Evolutionary conservation across 2,329 filamentous ascomycete species (phyloP).

Genomic region (Lecanosticta acicola): DNA sequence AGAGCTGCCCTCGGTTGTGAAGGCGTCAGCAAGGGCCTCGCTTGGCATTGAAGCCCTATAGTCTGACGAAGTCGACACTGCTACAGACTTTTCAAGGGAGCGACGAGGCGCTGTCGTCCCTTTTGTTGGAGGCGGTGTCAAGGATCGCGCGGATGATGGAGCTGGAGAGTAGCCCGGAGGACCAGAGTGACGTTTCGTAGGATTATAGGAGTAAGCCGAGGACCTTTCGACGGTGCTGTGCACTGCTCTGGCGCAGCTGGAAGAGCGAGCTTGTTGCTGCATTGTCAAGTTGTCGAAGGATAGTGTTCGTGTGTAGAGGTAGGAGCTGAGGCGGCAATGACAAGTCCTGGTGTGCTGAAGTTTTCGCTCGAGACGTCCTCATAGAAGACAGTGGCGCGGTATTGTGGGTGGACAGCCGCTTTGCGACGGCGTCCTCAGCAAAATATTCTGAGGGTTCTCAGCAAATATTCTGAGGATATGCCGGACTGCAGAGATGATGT

Average conservation of each 20-base stretch:
- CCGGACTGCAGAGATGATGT: neutral
- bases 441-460: no score
- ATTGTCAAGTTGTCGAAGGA: neutral
- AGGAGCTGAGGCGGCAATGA: neutral
- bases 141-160: neutral
- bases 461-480: neutral
- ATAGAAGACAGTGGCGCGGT: neutral
- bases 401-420: neutral
- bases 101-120: neutral
- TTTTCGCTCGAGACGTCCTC: neutral
- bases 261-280: neutral
- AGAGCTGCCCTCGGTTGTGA: neutral
- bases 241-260: conserved; percentile 1
- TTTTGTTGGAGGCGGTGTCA: neutral
- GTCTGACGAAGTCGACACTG: neutral
- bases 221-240: neutral
- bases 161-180: neutral
- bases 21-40: neutral
- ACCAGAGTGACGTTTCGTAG: neutral
- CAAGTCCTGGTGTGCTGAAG: neutral
- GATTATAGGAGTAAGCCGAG: neutral
- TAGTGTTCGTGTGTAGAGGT: neutral
- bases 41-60: neutral
- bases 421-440: no score
- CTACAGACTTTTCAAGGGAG: neutral